Conservation (phyloP, 768 basidiomycete species). For the Phanerodontia chrysosporium region DNA sequence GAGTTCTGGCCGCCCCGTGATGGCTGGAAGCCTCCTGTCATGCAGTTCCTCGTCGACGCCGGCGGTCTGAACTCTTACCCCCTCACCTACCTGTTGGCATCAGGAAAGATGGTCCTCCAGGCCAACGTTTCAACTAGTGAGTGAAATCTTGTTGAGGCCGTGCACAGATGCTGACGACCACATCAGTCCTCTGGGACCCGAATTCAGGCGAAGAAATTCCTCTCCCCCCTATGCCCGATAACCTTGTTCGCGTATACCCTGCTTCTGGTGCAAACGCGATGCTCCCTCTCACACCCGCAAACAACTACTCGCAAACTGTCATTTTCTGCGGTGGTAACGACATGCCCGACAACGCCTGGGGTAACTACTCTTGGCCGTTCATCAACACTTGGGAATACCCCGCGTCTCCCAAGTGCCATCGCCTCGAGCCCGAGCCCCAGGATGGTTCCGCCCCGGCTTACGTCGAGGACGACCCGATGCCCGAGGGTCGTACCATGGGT, state of each 20-base stretch:
- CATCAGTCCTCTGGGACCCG: constrained; percentile 47
- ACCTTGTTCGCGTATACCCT: constrained; percentile 80
- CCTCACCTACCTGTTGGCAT: constrained; percentile 69
- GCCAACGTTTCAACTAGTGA: constrained; percentile 75
- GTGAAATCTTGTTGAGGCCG: constrained; percentile 22
- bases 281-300: constrained; percentile 86
- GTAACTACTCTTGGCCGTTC: constrained; percentile 69
- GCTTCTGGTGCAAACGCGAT: constrained; percentile 86
- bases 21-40: constrained; percentile 35
- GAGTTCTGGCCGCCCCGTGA: constrained; percentile 76
- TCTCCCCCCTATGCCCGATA: constrained; percentile 69
- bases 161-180: constrained; percentile 6
- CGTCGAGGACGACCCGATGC: constrained; percentile 70
- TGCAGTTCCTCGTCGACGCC: constrained; percentile 66
- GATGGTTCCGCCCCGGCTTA: constrained; percentile 61
- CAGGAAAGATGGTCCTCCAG: constrained; percentile 77
- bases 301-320: constrained; percentile 81
- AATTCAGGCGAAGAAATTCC: constrained; percentile 51
- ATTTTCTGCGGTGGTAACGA: constrained; percentile 89
- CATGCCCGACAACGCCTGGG: constrained; percentile 69
- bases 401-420: constrained; percentile 69
- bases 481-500: constrained; percentile 82
- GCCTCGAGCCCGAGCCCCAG: constrained; percentile 80
- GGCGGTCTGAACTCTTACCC: constrained; percentile 79
- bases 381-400: constrained; percentile 73